Evolutionary conservation across 1,284 basidiomycete species (phyloP), one percentile per base, ranked within the genome.

Genomic region (Ceratobasidium sp.): DNA sequence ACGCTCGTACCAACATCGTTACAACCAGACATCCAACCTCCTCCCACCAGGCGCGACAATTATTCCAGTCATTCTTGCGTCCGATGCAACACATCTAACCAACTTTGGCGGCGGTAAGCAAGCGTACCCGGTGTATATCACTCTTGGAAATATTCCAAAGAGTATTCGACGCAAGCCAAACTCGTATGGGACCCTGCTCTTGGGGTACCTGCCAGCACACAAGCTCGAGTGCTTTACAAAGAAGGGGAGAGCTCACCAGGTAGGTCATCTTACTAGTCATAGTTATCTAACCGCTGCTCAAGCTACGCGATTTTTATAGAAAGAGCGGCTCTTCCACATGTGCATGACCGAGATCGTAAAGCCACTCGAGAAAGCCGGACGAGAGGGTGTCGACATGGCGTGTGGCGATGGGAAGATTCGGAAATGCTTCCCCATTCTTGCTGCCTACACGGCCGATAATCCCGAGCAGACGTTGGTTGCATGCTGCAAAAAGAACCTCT

Each of bases 381-480:
- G 72, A 8, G 71, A 76, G 3, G 83, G 84, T 2, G 78, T 82
- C 0, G 69, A 78, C 0, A 77, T 81, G 75, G 62, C 73, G 0
- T 82, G 83, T 53, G 76, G 79, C 0, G 82, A 85, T 76, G 80
- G 81, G 0, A 12, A 0, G 0, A 58, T 80, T 6, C 78, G 81
- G 0, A 72, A 41, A 0, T 76, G 81, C 5, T 80, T 75, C 64
- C 81, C 81, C 0, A 83, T 78, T 79, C 85, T 85, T 3, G 81
- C 81, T 0, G 81, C 81, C 0, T 83, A 84, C 71, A 76, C 84
- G 16, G 80, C 81, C 8, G 83, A 85, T 73, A 82, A 83, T 70
- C 83, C 83, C 0, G 83, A 86, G 73, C 84, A 85, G 58, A 77
- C 74, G 6, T 72, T 79, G 0, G 73, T 79, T 0, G 74, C 78